Evolutionary conservation across 345 rosid species (phyloP).

Genomic region (Populus tremula): DNA sequence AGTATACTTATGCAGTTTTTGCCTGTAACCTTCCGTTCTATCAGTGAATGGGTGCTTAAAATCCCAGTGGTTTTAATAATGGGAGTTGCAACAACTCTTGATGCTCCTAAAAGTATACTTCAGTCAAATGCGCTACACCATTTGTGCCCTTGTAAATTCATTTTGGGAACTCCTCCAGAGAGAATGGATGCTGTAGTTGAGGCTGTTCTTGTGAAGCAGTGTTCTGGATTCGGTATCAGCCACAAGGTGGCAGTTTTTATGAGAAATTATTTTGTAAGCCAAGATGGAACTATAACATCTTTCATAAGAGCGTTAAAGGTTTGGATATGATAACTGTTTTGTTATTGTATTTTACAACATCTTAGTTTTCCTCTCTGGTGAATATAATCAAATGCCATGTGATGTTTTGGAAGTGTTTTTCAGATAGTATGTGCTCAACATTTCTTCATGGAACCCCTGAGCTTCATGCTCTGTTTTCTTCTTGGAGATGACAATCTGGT

Average conservation of each 20-base stretch:
- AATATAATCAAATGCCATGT: conserved; percentile 11
- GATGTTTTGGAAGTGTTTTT: conserved; percentile 21
- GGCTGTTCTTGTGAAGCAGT: conserved; percentile 70
- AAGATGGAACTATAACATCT: conserved; percentile 86
- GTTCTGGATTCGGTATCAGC: conserved; percentile 70
- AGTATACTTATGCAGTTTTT: conserved; percentile 1
- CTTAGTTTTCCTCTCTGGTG: background rate
- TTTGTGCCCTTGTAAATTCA: conserved; percentile 64
- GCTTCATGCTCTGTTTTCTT: conserved; percentile 55
- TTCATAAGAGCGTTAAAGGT: conserved; percentile 91
- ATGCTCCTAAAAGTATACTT: conserved; percentile 60
- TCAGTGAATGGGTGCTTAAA: conserved; percentile 84
- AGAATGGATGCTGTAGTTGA: conserved; percentile 80
- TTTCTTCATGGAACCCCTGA: conserved; percentile 66
- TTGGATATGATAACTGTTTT: conserved; percentile 2
- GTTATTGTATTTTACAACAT: background rate
- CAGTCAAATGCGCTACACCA: conserved; percentile 57
- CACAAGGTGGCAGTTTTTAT: conserved; percentile 66
- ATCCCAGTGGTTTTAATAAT: conserved; percentile 71
- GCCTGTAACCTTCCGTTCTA: conserved; percentile 13
- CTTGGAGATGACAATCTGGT: conserved; percentile 55
- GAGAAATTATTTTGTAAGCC: conserved; percentile 72
- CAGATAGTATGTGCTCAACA: conserved; percentile 93
- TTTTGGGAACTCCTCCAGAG: conserved; percentile 70
- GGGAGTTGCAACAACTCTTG: conserved; percentile 88